Evolutionary conservation across 1,284 basidiomycete species (phyloP).

Genomic region (Marasmius tenuissimus): DNA sequence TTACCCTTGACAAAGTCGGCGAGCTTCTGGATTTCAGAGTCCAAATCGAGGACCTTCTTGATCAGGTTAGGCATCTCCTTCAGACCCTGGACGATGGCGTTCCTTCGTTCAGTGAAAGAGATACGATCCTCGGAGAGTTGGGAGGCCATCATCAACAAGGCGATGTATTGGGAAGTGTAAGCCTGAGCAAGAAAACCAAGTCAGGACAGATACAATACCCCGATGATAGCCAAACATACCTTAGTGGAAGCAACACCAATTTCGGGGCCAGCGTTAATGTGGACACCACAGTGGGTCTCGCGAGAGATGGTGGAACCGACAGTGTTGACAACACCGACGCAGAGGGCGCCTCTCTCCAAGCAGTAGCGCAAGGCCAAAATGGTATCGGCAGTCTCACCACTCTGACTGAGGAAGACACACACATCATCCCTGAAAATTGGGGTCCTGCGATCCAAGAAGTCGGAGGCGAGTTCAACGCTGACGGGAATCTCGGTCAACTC

Average conservation of each 20-base stretch:
- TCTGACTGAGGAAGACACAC: constrained; percentile 96
- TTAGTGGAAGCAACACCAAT: constrained; percentile 99
- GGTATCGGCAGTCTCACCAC: constrained; percentile 98
- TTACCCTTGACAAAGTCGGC: constrained; percentile 81
- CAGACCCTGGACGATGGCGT: constrained; percentile 93
- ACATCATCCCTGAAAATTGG: constrained; percentile 99
- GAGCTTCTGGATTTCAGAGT: constrained; percentile 80
- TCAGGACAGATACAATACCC: neutral
- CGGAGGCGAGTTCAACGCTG: constrained; percentile 95
- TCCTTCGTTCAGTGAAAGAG: constrained; percentile 87
- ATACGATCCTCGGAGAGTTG: constrained; percentile 97
- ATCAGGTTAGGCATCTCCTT: constrained; percentile 91
- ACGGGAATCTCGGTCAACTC: constrained; percentile 99
- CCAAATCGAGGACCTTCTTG: constrained; percentile 83
- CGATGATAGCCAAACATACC: constrained; percentile 39
- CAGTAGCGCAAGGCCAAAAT: constrained; percentile 97
- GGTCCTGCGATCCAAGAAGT: constrained; percentile 98
- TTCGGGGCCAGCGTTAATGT: constrained; percentile 99
- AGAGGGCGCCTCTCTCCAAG: constrained; percentile 93
- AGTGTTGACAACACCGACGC: constrained; percentile 97
- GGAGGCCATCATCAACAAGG: constrained; percentile 96
- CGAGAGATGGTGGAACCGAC: constrained; percentile 98
- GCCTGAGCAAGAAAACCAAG: constrained; percentile 52
- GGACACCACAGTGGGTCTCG: constrained; percentile 98
- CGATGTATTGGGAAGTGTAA: constrained; percentile 99